phyloP scores from a whole-genome alignment of 2,329 filamentous ascomycete species.

The Pseudogymnoascus sp. region DNA sequence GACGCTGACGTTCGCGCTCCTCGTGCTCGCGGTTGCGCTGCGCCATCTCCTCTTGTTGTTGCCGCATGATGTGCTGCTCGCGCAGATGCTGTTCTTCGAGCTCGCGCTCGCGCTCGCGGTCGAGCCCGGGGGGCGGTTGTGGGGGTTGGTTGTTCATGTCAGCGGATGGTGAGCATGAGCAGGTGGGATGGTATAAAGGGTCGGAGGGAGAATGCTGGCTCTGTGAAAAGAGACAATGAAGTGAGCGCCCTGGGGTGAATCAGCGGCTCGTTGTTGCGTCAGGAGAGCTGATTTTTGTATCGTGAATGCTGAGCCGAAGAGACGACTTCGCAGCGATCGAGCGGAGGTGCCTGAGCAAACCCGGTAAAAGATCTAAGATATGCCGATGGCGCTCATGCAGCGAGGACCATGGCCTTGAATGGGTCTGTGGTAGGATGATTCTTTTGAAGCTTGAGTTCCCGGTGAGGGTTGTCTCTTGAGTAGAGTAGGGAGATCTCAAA shows the following conservation, averaged over 20 bases:
- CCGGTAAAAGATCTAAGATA: background rate
- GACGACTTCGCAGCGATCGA: background rate
- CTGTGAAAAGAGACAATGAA: background rate
- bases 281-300: slow-evolving; percentile 6
- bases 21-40: slow-evolving; percentile 41
- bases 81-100: slow-evolving; percentile 45
- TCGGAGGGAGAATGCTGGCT: background rate
- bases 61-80: slow-evolving; percentile 38
- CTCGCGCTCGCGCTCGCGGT: slow-evolving; percentile 38
- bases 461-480: slow-evolving; percentile 4
- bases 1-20: slow-evolving; percentile 56
- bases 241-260: background rate
- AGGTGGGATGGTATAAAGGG: background rate
- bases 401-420: slow-evolving; percentile 1
- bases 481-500: slow-evolving; percentile 10
- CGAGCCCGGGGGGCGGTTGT: slow-evolving; percentile 22
- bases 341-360: slow-evolving; percentile 1
- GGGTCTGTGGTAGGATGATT: background rate
- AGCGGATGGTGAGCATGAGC: slow-evolving; percentile 5
- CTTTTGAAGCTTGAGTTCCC: slow-evolving; percentile 7
- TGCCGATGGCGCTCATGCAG: slow-evolving; percentile 2
- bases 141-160: slow-evolving; percentile 26
- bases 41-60: slow-evolving; percentile 46
- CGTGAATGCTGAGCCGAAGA: background rate
- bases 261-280: slow-evolving; percentile 4